Conservation (phyloP, 176 grass and related monocot species). For the Puccinellia tenuiflora region DNA sequence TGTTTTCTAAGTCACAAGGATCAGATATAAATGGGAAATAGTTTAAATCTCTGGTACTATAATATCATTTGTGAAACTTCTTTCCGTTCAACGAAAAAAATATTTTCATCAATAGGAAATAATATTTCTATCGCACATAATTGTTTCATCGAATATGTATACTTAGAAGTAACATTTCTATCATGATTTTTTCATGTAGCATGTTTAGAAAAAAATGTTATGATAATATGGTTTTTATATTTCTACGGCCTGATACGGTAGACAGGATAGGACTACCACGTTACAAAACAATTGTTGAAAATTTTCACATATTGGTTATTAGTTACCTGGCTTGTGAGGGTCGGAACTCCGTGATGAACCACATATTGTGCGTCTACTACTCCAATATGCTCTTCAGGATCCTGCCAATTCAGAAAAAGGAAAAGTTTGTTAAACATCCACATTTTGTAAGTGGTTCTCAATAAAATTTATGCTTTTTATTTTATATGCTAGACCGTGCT, state of each 20-base stretch:
- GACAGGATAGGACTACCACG: not conserved
- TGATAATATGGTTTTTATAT: not conserved
- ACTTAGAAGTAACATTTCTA: not conserved
- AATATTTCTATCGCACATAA: not conserved
- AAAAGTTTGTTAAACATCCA: not conserved
- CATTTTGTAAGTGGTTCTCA: not conserved
- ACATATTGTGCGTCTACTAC: constrained; percentile 13
- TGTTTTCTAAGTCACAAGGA: not conserved
- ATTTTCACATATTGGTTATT: no score
- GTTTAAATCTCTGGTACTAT: not conserved
- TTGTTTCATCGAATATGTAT: not conserved
- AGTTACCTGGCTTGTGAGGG: not conserved
- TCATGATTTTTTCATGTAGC: not conserved
- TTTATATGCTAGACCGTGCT: not conserved
- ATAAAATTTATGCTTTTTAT: not conserved
- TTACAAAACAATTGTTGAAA: not conserved
- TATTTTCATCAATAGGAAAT: not conserved
- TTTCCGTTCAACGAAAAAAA: not conserved
- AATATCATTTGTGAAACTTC: not conserved
- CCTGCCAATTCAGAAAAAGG: no score
- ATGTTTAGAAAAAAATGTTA: not conserved
- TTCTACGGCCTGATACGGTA: not conserved
- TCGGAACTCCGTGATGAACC: constrained; percentile 7
- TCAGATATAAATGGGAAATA: not conserved
- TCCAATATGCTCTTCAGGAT: no score